phyloP scores from a whole-genome alignment of 2,329 filamentous ascomycete species.

The Aspergillus alliaceus region DNA sequence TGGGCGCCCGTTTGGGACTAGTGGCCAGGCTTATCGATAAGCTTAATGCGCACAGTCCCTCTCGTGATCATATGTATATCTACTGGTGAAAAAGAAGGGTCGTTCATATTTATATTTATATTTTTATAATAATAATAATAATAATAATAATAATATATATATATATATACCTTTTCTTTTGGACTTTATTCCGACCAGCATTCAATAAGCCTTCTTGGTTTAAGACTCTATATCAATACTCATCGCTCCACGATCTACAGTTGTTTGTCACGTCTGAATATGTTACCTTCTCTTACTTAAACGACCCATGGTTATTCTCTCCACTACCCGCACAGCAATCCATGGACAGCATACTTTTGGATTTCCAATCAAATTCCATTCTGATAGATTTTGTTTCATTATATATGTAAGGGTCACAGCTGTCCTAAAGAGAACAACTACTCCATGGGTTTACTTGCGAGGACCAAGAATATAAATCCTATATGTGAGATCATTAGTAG shows the following conservation, averaged over 20 bases:
- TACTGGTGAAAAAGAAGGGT: too few species aligned
- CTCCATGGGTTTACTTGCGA: not conserved
- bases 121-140: too few species aligned
- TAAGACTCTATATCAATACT: too few species aligned
- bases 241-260: too few species aligned
- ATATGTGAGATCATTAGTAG: too few species aligned
- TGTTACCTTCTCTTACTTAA: slow-evolving; percentile 2
- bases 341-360: slow-evolving; percentile 11
- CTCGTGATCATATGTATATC: not conserved
- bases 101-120: too few species aligned
- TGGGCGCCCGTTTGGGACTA: slow-evolving; percentile 36
- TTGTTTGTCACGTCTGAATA: too few species aligned
- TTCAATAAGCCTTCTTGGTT: too few species aligned
- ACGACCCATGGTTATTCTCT: slow-evolving; percentile 22
- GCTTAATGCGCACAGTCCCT: slow-evolving; percentile 34
- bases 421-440: too few species aligned
- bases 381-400: not conserved
- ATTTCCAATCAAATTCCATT: slow-evolving; percentile 8
- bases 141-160: too few species aligned
- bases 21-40: slow-evolving; percentile 43
- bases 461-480: not conserved
- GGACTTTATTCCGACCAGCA: too few species aligned
- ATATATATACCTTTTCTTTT: too few species aligned
- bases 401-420: not conserved
- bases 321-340: slow-evolving; percentile 18